Evolutionary conservation across 2,329 filamentous ascomycete genomes (phyloP).

Genomic region (Trichoderma polysporum): DNA sequence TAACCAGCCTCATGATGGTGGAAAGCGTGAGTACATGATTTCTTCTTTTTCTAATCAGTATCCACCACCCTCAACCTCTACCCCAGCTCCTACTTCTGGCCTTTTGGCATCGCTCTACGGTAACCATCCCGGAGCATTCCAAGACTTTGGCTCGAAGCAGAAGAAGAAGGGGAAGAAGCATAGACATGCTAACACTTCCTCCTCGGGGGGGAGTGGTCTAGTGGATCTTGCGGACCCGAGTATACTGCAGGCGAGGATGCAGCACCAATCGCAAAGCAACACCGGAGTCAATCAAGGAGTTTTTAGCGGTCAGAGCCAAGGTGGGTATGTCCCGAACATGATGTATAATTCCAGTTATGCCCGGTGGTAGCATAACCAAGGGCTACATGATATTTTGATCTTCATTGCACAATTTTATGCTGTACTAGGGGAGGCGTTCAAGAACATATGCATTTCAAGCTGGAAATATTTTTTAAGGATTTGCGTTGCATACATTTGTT

Average conservation of each 20-base stretch:
- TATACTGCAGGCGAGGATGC: slow-evolving; percentile 97
- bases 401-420: slow-evolving; percentile 19
- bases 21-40: slow-evolving; percentile 98
- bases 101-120: slow-evolving; percentile 91
- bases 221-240: slow-evolving; percentile 99
- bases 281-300: slow-evolving; percentile 84
- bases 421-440: slow-evolving; percentile 26
- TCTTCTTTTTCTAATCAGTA: slow-evolving; percentile 89
- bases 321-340: slow-evolving; percentile 88
- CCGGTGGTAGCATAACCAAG: slow-evolving; percentile 57
- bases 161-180: slow-evolving; percentile 99
- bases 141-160: slow-evolving; percentile 93
- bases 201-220: slow-evolving; percentile 98
- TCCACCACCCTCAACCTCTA: slow-evolving; percentile 76
- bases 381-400: slow-evolving; percentile 12
- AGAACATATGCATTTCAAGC: slow-evolving; percentile 24
- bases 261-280: slow-evolving; percentile 80
- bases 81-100: slow-evolving; percentile 84
- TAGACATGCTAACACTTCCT: slow-evolving; percentile 99
- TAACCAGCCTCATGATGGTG: slow-evolving; percentile 74
- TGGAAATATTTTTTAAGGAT: slow-evolving; percentile 29
- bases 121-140: slow-evolving; percentile 78
- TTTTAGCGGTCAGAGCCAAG: slow-evolving; percentile 85
- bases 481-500: slow-evolving; percentile 34
- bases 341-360: slow-evolving; percentile 75